phyloP scores from a whole-genome alignment of 169 alveolate species.

The Plasmodium relictum region DNA sequence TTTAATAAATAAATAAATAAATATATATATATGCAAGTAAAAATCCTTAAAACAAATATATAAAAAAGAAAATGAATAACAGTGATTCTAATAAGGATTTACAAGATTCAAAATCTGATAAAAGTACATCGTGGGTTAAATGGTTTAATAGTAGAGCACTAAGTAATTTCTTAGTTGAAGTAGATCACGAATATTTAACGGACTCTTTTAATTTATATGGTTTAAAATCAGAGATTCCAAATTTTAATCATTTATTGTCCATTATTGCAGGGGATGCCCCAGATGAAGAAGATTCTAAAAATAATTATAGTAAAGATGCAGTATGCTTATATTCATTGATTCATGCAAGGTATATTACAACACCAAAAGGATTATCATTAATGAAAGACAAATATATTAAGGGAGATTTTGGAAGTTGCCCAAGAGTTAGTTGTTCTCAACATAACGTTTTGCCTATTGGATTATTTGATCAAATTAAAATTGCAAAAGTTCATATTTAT shows the following conservation, averaged over 20 bases:
- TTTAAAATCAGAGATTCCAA: conserved; percentile 78
- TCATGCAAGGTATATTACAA: conserved; percentile 95
- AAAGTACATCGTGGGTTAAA: conserved; percentile 74
- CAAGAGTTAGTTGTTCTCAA: conserved; percentile 97
- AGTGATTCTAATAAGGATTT: conserved; percentile 62
- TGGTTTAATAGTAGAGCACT: conserved; percentile 70
- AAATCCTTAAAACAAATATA: not conserved
- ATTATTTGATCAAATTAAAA: conserved; percentile 93
- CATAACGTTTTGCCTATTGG: conserved; percentile 96
- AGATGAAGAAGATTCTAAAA: conserved; percentile 85
- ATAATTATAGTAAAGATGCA: conserved; percentile 87
- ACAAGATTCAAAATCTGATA: conserved; percentile 68
- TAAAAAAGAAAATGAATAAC: conserved; percentile 22
- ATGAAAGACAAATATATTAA: conserved; percentile 95
- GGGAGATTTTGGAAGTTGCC: conserved; percentile 98
- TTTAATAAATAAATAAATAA: not conserved
- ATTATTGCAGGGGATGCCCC: conserved; percentile 87
- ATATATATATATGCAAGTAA: not conserved
- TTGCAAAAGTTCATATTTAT: conserved; percentile 94
- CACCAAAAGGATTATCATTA: conserved; percentile 93
- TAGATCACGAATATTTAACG: conserved; percentile 82
- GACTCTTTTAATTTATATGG: conserved; percentile 86
- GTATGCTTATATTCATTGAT: conserved; percentile 95
- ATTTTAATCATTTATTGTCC: conserved; percentile 82
- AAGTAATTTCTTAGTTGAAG: conserved; percentile 78